phyloP scores from a whole-genome alignment of 2,329 filamentous ascomycete species.

The Aspergillus caelatus region DNA sequence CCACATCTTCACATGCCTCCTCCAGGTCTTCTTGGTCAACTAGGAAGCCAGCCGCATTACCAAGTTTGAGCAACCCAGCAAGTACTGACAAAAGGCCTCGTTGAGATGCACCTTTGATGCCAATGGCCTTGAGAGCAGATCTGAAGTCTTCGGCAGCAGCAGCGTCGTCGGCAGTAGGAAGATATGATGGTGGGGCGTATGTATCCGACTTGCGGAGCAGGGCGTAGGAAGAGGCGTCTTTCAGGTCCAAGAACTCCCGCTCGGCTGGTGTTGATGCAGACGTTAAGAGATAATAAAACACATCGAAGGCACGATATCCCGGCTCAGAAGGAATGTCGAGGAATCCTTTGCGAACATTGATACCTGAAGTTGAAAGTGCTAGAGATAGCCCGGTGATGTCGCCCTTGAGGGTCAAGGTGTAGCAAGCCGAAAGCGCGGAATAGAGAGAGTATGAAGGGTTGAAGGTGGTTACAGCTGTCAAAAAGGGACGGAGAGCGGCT shows the following conservation, averaged over 20 bases:
- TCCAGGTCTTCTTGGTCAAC: slow-evolving; percentile 84
- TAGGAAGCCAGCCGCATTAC: slow-evolving; percentile 82
- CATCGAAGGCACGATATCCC: slow-evolving; percentile 92
- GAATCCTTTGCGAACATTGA: slow-evolving; percentile 80
- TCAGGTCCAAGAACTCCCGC: slow-evolving; percentile 82
- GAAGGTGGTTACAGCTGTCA: slow-evolving; percentile 82
- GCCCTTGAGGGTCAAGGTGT: slow-evolving; percentile 80
- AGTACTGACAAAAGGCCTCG: slow-evolving; percentile 83
- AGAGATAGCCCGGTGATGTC: slow-evolving; percentile 75
- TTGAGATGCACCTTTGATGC: slow-evolving; percentile 84
- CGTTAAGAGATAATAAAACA: slow-evolving; percentile 94
- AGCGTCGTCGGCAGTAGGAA: slow-evolving; percentile 88
- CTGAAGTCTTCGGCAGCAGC: slow-evolving; percentile 94
- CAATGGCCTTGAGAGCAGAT: slow-evolving; percentile 81
- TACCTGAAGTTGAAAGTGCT: slow-evolving; percentile 80
- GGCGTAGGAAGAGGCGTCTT: slow-evolving; percentile 73
- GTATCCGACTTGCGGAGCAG: slow-evolving; percentile 82
- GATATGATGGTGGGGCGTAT: slow-evolving; percentile 81
- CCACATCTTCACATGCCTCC: slow-evolving; percentile 86
- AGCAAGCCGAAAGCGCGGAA: slow-evolving; percentile 75
- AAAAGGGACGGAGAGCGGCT: slow-evolving; percentile 80
- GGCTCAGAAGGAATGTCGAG: slow-evolving; percentile 76
- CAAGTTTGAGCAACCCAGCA: slow-evolving; percentile 85
- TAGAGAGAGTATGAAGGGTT: slow-evolving; percentile 85
- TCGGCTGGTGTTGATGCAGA: slow-evolving; percentile 88